Evolutionary conservation across 257 asterid species (phyloP), one percentile per base, ranked within the genome.

Genomic region (Solanum pimpinellifolium): DNA sequence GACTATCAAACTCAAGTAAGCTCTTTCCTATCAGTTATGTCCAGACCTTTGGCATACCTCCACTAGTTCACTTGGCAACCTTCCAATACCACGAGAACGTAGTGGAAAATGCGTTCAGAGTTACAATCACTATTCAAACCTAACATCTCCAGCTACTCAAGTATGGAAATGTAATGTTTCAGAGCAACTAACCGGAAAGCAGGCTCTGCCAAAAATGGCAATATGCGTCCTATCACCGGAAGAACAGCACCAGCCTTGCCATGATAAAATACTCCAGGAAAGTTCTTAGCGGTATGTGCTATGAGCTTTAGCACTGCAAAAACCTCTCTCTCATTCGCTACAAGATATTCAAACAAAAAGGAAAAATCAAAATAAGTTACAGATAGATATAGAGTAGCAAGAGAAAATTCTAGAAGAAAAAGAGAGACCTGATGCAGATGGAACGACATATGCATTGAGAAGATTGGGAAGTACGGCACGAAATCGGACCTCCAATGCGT

Each of bases 381-480:
- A 56, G 66, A 56, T 56, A 44, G 11, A 46, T 60, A 15, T 10
- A 29, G 62, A 62, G 68, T 2, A 47, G n/a, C n/a, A 73, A 23
- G 62, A 46, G 35, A 27, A 31, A 12, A 56, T 12, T 39, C 20
- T 29, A 77, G 42, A 85, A 73, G 37, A 46, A 78, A 52, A 29
- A 44, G 49, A 13, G 72, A 41, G 59, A 96, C 98, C 96, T 37
- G 95, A 89, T 31, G 96, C 86, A 21, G 97, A 94, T 62, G 98
- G 94, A 78, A 93, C 96, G 78, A 94, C 95, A 81, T 93, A 92
- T 74, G 95, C 85, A 69, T 90, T 91, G 86, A 96, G 94, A 88
- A 96, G 98, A 87, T 89, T 90, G 85, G 98, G 99, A n/a, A 96
- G 93, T 62, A 96, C 98, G 78, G 95, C 93, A 84, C 98, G 98